phyloP scores from a whole-genome alignment of 2,329 filamentous ascomycete species.

The Hymenoscyphus albidus region DNA sequence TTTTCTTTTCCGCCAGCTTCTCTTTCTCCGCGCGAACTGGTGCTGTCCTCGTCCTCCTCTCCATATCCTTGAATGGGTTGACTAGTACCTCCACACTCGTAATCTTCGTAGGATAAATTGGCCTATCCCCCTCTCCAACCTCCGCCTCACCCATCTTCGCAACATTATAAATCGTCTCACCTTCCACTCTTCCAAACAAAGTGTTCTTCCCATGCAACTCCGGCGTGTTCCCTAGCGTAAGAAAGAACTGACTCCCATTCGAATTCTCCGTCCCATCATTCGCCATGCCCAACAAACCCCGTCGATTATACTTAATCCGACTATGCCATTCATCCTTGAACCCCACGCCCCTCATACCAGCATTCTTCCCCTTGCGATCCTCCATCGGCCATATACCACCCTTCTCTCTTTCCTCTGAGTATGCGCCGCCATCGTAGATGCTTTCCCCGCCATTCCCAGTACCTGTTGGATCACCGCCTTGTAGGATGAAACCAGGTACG shows the following conservation, averaged over 20 bases:
- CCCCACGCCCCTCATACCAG: constrained; percentile 54
- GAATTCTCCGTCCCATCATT: constrained; percentile 78
- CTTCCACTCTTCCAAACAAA: constrained; percentile 85
- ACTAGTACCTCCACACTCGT: constrained; percentile 69
- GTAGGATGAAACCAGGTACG: constrained; percentile 86
- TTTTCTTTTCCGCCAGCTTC: constrained; percentile 43
- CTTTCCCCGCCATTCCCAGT: constrained; percentile 89
- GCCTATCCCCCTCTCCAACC: constrained; percentile 75
- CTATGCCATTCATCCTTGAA: constrained; percentile 88
- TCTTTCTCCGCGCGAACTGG: constrained; percentile 41
- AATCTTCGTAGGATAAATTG: constrained; percentile 81
- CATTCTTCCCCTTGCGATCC: constrained; percentile 58
- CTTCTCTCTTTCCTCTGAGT: constrained; percentile 43
- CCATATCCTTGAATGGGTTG: constrained; percentile 81
- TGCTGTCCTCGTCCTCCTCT: constrained; percentile 58
- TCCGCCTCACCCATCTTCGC: constrained; percentile 91
- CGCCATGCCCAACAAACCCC: constrained; percentile 92
- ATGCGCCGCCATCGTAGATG: constrained; percentile 82
- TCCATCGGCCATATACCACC: constrained; percentile 52
- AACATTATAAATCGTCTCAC: constrained; percentile 94
- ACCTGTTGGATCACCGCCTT: constrained; percentile 91
- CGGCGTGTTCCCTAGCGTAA: constrained; percentile 79
- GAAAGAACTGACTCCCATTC: constrained; percentile 96
- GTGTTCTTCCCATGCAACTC: constrained; percentile 90
- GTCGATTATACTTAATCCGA: constrained; percentile 85